These are phyloP conservation scores for Podaxis pistillaris DNA, from an alignment of 768 basidiomycete species.

Conservation along the genomic window DNA sequence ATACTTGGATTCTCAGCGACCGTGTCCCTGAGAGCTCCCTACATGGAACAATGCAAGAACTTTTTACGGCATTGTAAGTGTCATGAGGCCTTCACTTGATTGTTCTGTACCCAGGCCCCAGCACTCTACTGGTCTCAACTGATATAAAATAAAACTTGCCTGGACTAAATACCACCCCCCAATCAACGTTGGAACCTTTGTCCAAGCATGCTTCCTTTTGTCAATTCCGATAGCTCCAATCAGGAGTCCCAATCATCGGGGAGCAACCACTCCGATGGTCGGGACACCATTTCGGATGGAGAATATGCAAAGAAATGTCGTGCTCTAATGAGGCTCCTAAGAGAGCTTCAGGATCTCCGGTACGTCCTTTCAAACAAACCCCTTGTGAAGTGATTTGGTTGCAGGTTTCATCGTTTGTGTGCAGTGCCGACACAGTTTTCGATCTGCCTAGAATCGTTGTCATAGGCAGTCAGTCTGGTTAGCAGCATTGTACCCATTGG, in stretches of 20 bases:
- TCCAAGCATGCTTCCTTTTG: background rate
- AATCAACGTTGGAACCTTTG: background rate
- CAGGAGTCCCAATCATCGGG: background rate
- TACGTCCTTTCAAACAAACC: conserved; percentile 5
- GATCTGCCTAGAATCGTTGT: conserved; percentile 53
- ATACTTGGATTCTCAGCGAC: too few species aligned
- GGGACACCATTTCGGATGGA: background rate
- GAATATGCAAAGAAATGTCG: conserved; percentile 40
- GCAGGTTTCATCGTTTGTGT: background rate
- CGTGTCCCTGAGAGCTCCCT: too few species aligned
- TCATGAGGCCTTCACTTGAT: too few species aligned
- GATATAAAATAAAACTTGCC: background rate
- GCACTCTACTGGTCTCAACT: too few species aligned
- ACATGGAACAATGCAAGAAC: too few species aligned
- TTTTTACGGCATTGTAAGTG: too few species aligned
- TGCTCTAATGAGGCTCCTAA: conserved; percentile 37
- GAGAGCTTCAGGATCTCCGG: conserved; percentile 41
- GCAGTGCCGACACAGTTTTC: conserved; percentile 24
- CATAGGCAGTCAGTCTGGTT: conserved; percentile 57
- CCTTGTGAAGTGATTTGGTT: conserved; percentile 2
- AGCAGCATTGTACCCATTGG: conserved; percentile 6
- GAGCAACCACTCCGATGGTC: background rate
- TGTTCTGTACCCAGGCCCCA: too few species aligned
- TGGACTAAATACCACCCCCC: background rate
- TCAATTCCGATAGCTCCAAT: too few species aligned